A percentile compares a stretch with the other conserved stretches of the same genome.
Conservation (phyloP, 495 filamentous ascomycete genomes). For the Trichocladium antarcticum region DNA sequence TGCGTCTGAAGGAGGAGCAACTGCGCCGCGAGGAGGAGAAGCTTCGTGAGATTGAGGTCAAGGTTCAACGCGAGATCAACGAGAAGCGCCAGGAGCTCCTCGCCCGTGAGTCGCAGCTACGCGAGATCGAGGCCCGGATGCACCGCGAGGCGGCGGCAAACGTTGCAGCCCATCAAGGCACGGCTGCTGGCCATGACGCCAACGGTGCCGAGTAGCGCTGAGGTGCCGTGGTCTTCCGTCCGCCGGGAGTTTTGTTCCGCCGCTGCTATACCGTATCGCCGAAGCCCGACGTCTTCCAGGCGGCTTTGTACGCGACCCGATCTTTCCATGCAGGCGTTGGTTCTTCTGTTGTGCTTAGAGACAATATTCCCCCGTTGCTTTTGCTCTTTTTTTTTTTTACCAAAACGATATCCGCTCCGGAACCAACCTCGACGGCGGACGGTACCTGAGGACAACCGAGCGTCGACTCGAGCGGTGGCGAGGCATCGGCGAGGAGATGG, state of each 20-base stretch:
- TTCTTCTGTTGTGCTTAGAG: conserved; percentile 27
- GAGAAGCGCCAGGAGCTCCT: conserved; percentile 98
- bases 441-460: conserved; percentile 11
- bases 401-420: conserved; percentile 22
- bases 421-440: conserved; percentile 17
- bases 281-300: conserved; percentile 8
- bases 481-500: background rate
- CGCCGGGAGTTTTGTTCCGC: conserved; percentile 4
- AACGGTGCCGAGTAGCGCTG: conserved; percentile 38
- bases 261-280: conserved; percentile 15
- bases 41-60: conserved; percentile 95
- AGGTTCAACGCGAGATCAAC: conserved; percentile 98
- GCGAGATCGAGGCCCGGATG: conserved; percentile 70
- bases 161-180: conserved; percentile 22
- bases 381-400: conserved; percentile 21
- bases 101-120: conserved; percentile 93
- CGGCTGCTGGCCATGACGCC: conserved; percentile 29
- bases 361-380: conserved; percentile 30
- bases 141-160: conserved; percentile 41
- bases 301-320: conserved; percentile 18
- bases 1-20: conserved; percentile 98
- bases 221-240: conserved; percentile 3
- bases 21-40: conserved; percentile 98
- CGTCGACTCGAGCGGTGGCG: conserved; percentile 1
- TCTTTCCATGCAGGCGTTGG: conserved; percentile 30